Conservation (phyloP, 768 basidiomycete species). For the Calocybe gangraenosa region DNA sequence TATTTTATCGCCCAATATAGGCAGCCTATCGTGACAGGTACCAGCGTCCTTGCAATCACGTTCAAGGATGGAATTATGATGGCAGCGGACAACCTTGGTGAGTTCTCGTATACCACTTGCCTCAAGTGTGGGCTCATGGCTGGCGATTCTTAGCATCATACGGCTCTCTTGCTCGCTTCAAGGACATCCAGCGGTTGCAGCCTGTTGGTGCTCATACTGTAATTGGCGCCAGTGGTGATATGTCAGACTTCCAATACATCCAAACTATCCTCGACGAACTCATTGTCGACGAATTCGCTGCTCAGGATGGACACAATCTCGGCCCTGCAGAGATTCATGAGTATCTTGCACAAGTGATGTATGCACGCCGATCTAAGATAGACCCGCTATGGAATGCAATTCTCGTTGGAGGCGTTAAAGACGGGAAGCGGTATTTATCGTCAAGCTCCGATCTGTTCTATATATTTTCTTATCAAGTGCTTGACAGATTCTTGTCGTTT, state of each 20-base stretch:
- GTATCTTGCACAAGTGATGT: slow-evolving; percentile 89
- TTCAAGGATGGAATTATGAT: slow-evolving; percentile 98
- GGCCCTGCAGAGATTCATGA: slow-evolving; percentile 91
- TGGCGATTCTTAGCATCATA: slow-evolving; percentile 89
- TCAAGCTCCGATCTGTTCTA: slow-evolving; percentile 53
- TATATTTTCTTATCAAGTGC: slow-evolving; percentile 63
- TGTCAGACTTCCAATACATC: slow-evolving; percentile 96
- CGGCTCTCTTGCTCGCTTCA: slow-evolving; percentile 95
- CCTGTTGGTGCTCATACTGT: slow-evolving; percentile 80
- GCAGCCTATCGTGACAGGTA: slow-evolving; percentile 94
- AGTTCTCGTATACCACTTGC: slow-evolving; percentile 51
- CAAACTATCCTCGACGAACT: slow-evolving; percentile 77
- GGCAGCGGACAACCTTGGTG: slow-evolving; percentile 96
- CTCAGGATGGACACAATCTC: slow-evolving; percentile 79
- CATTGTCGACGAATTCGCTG: slow-evolving; percentile 72
- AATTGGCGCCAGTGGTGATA: slow-evolving; percentile 92
- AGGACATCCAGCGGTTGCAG: slow-evolving; percentile 87
- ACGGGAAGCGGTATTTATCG: slow-evolving; percentile 64
- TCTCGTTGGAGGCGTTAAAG: slow-evolving; percentile 87
- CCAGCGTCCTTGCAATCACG: slow-evolving; percentile 91
- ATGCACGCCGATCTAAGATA: slow-evolving; percentile 80
- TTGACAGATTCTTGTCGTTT: slow-evolving; percentile 81
- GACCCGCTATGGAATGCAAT: slow-evolving; percentile 95
- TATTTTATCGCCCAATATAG: slow-evolving; percentile 31
- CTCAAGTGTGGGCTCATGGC: slow-evolving; percentile 97